A percentile compares a stretch with the other conserved stretches of the same genome.
Evolutionary conservation across 805 yeast genomes (phyloP).

Genomic region (Saccharomycopsis guyanensis): DNA sequence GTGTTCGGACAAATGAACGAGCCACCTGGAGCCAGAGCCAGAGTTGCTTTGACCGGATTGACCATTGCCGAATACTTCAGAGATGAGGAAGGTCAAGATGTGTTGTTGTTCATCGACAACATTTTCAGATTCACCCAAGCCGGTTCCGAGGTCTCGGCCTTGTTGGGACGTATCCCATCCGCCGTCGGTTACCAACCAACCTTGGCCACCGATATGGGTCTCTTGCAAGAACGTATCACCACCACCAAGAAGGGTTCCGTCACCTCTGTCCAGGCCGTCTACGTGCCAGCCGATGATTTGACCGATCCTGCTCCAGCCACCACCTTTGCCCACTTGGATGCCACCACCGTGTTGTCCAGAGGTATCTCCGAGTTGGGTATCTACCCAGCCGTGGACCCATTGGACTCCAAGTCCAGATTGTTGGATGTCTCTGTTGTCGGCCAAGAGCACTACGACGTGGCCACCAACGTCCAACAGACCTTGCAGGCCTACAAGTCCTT

Average conservation of each 20-base stretch:
- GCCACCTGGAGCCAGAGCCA: slow-evolving; percentile 99
- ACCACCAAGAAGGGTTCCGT: slow-evolving; percentile 99
- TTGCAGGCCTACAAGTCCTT: slow-evolving; percentile 99
- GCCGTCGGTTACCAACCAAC: slow-evolving; percentile 99
- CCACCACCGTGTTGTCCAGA: slow-evolving; percentile 99
- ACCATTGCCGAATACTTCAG: slow-evolving; percentile 99
- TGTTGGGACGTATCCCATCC: slow-evolving; percentile 99
- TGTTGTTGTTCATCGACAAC: slow-evolving; percentile 97
- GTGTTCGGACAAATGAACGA: slow-evolving; percentile 99
- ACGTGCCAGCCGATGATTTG: slow-evolving; percentile 99
- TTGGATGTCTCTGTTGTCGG: slow-evolving; percentile 97
- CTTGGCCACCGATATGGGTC: slow-evolving; percentile 99
- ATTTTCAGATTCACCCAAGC: slow-evolving; percentile 99
- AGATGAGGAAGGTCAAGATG: slow-evolving; percentile 99
- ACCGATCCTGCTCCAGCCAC: slow-evolving; percentile 99
- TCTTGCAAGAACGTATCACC: slow-evolving; percentile 99
- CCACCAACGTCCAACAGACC: slow-evolving; percentile 93
- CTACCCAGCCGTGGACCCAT: slow-evolving; percentile 99
- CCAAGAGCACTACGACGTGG: slow-evolving; percentile 96
- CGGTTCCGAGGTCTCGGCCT: slow-evolving; percentile 99
- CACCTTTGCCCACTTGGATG: slow-evolving; percentile 99
- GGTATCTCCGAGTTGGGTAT: slow-evolving; percentile 99
- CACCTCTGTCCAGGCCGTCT: slow-evolving; percentile 99
- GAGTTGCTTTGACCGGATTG: slow-evolving; percentile 99
- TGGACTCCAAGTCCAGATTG: slow-evolving; percentile 98